Evolutionary conservation across 2,329 filamentous ascomycete genomes (phyloP).

Genomic region (Didymella sp.): DNA sequence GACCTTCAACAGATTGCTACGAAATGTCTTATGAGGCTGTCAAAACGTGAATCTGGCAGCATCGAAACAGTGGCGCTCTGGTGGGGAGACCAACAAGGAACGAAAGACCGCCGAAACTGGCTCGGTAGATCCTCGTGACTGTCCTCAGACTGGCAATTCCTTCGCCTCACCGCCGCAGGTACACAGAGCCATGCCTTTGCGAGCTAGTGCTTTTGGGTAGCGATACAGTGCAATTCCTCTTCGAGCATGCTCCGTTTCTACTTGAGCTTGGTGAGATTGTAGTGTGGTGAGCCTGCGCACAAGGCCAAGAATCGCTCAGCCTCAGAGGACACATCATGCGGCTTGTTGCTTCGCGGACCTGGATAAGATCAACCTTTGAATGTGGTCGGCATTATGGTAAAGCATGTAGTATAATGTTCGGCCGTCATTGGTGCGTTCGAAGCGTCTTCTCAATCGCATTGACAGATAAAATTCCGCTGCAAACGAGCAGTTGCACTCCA

Average conservation of each 20-base stretch:
- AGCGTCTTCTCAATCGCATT: background rate
- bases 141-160: background rate
- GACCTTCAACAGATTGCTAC: background rate
- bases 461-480: background rate
- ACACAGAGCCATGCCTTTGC: background rate
- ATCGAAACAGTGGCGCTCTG: background rate
- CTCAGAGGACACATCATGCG: background rate
- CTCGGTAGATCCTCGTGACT: slow-evolving; percentile 6
- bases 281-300: background rate
- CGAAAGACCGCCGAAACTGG: slow-evolving; percentile 2
- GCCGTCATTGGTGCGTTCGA: background rate
- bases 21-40: background rate
- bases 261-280: background rate
- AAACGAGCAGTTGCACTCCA: background rate
- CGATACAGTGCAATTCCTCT: background rate
- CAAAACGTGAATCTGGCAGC: background rate
- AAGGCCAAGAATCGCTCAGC: background rate
- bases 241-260: background rate
- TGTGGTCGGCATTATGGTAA: background rate
- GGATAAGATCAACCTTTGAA: background rate
- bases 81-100: background rate
- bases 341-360: background rate
- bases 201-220: slow-evolving; percentile 5
- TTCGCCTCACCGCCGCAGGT: background rate
- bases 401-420: too few relatives aligned